Base-by-base conservation (phyloP, 257 asterid genomes). In the Petrea volubilis region DNA sequence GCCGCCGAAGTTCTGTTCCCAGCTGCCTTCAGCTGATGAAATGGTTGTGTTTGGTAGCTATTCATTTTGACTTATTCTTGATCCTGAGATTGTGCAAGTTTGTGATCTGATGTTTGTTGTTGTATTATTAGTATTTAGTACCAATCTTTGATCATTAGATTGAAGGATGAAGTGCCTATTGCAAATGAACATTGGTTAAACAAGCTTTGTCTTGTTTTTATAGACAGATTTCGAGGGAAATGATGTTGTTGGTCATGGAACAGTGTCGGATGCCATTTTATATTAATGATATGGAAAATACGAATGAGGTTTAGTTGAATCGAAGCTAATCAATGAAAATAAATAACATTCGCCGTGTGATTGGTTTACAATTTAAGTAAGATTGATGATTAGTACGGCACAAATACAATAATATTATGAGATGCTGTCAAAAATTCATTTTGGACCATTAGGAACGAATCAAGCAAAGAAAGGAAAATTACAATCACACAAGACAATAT, bases 1-100 rank as follows among this genome's bases (percentile, higher is more conserved):
- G 74, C 96, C 98, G 33, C 81, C 85, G 0, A 81, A 85, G 36
- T 93, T 91, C 76, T 46, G 86, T 29, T 82, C 76, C 47, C 77
- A 25, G 63, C 53, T 50, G 61, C 88, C 81, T 47, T 46, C 28
- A 5, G 31, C 13, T 29, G 81, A 79, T 69, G 83, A 75, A 69
- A 67, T 43, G 51, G 79, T 63, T 67, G 79, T 52, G 34, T n/a
- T 74, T 52, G 53, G 68, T 74, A 77, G 74, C 23, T 75, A 33
- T 43, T 51, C 17, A 9, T 60, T 38, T 28, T 67, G 60, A 8
- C 31, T 60, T 59, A 59, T 72, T 58, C 9, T 56, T 47, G 29
- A n/a, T n/a, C n/a, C n/a, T n/a, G n/a, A n/a, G n/a, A 38, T 28
- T 53, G 71, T 57, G 15, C n/a, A 15, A 13, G 38, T 72, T 53